Base-by-base conservation (phyloP, 1,284 basidiomycete species). In the Ceratobasidium sp. region DNA sequence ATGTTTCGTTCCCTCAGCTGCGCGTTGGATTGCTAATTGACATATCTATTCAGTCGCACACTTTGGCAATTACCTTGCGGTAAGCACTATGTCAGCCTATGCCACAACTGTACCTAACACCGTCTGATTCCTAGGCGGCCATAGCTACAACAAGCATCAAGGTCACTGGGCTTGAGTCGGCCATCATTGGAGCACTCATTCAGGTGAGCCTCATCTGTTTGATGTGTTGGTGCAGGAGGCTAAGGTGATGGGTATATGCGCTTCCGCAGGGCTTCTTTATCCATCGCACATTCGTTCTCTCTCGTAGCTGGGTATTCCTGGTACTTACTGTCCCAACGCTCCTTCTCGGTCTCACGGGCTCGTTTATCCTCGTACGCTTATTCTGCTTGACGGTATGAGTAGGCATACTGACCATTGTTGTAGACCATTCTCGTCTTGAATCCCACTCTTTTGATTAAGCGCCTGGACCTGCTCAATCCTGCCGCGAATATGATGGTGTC, bases 191-290 rank as follows among this genome's bases (percentile, higher is more conserved):
- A 5, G 60, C 60, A 13, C 25, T 64, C 15, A 64, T 64, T 12
- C 60, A 64, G 49, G 60, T 38, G 10, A 22, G 34, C 3, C 42
- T 22, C 47, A 35, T 32, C 27, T 64, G 6, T 29, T 50, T 25
- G 3, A 32, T 5, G 13, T 40, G 7, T 17, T 47, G 42, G 8
- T 57, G 43, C 34, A 22, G 15, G 20, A 49, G 6, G 25, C 13
- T 17, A 27, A 22, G 47, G 40, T 52, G 29, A n/a, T 52, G 31
- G 8, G 4, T 38, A 17, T 32, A 64, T 52, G 45, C 45, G n/a
- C n/a, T n/a, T n/a, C n/a, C n/a, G 55, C 55, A 64, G 60, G 60
- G 13, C 4, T 64, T 64, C 47, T 64, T 64, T 17, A 64, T 64
- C 25, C 60, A 64, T n/a, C 45, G 60, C 34, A 64, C 60, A 25